Conservation (phyloP, 2,329 filamentous ascomycete genomes). For the Microcyclospora pomicola region DNA sequence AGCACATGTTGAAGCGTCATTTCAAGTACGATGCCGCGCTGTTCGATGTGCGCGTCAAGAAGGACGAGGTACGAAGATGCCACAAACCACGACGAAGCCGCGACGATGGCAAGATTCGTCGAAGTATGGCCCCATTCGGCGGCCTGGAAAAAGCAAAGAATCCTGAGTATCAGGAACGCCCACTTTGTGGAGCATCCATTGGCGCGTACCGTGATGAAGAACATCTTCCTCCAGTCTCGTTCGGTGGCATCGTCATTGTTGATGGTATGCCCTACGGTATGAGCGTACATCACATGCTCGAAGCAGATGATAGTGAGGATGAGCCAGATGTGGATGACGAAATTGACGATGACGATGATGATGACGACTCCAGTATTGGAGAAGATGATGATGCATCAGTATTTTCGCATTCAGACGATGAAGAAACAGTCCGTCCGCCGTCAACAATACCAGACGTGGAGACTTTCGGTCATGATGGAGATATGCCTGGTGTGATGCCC, state of each 20-base stretch:
- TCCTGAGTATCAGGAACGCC: slow-evolving; percentile 62
- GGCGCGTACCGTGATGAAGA: slow-evolving; percentile 76
- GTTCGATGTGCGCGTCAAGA: slow-evolving; percentile 57
- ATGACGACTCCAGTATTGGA: slow-evolving; percentile 18
- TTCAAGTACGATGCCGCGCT: slow-evolving; percentile 53
- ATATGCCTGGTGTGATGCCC: slow-evolving; percentile 63
- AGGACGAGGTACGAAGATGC: slow-evolving; percentile 26
- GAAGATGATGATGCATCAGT: slow-evolving; percentile 38
- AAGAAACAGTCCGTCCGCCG: slow-evolving; percentile 22
- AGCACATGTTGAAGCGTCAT: slow-evolving; percentile 55
- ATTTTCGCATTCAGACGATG: slow-evolving; percentile 46
- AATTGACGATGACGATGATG: slow-evolving; percentile 22
- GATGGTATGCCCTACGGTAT: slow-evolving; percentile 80
- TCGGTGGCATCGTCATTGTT: slow-evolving; percentile 74
- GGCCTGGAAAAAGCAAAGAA: slow-evolving; percentile 39
- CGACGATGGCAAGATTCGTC: slow-evolving; percentile 6
- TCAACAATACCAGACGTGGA: slow-evolving; percentile 15
- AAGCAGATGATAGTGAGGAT: slow-evolving; percentile 44
- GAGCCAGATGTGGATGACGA: slow-evolving; percentile 30
- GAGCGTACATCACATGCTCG: slow-evolving; percentile 94
- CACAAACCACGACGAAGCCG: slow-evolving; percentile 5
- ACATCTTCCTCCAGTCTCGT: slow-evolving; percentile 80
- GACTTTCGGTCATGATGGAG: slow-evolving; percentile 32
- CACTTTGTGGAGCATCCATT: slow-evolving; percentile 79
- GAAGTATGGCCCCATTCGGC: slow-evolving; percentile 15